Conservation (phyloP, 2,329 filamentous ascomycete genomes). For the Blastomyces percursus region DNA sequence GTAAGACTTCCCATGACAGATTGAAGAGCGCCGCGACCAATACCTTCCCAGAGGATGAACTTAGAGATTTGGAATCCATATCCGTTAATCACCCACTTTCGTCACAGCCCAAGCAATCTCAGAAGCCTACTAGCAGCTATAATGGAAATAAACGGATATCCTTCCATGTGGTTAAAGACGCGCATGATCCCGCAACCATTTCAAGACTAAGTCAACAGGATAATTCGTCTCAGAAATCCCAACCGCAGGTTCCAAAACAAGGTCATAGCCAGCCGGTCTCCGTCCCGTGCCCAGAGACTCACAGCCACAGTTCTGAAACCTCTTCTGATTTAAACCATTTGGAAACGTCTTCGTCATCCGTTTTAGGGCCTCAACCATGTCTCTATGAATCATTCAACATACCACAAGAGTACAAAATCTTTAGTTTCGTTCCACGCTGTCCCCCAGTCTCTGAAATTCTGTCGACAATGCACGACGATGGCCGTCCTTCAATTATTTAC, state of each 20-base stretch:
- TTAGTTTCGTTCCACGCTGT: slow-evolving; percentile 17
- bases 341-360: slow-evolving; percentile 11
- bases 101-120: slow-evolving; percentile 18
- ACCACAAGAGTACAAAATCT: slow-evolving; percentile 14
- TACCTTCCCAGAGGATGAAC: neutral
- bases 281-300: neutral
- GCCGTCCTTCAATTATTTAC: slow-evolving; percentile 61
- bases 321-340: neutral
- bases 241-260: neutral
- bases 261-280: neutral
- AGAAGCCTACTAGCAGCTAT: slow-evolving; percentile 21
- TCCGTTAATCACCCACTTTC: slow-evolving; percentile 14
- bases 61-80: neutral
- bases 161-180: slow-evolving; percentile 69
- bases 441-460: slow-evolving; percentile 37
- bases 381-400: slow-evolving; percentile 25
- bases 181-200: slow-evolving; percentile 52
- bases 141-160: slow-evolving; percentile 40
- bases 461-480: slow-evolving; percentile 45
- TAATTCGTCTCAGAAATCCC: slow-evolving; percentile 24
- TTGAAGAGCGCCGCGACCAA: too few relatives aligned
- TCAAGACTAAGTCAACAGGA: slow-evolving; percentile 57
- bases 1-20: neutral
- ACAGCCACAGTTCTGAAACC: neutral
- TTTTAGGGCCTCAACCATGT: slow-evolving; percentile 12